phyloP scores from a whole-genome alignment of 2,329 filamentous ascomycete genomes.

The Cladosporium sp. region DNA sequence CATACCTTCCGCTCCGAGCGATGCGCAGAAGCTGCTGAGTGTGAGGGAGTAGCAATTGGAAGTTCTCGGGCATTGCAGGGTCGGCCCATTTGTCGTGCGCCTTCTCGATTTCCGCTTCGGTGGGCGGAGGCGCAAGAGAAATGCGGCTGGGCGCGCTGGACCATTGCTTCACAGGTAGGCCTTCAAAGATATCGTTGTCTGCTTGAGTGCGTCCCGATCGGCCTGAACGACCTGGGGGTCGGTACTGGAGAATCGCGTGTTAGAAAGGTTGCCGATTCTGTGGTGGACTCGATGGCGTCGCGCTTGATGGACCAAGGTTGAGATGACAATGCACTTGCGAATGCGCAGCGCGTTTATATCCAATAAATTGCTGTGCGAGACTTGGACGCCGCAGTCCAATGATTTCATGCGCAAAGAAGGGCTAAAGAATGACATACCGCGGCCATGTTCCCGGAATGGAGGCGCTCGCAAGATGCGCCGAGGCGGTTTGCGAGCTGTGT shows the following conservation, averaged over 20 bases:
- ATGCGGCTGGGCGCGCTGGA: conserved; percentile 45
- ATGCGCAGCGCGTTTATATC: no score
- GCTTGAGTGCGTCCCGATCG: conserved; percentile 52
- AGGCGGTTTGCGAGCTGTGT: no score
- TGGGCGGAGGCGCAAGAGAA: conserved; percentile 26
- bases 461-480: background rate
- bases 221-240: conserved; percentile 51
- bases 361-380: no score
- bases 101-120: conserved; percentile 18
- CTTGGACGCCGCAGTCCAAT: background rate
- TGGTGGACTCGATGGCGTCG: no score
- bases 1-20: conserved; percentile 60
- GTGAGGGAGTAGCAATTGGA: conserved; percentile 66
- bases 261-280: background rate
- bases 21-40: conserved; percentile 78
- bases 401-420: background rate
- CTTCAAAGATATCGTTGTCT: conserved; percentile 63
- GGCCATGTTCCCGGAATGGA: conserved; percentile 5
- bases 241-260: conserved; percentile 40
- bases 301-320: no score
- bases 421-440: conserved; percentile 4
- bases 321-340: no score
- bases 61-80: conserved; percentile 83
- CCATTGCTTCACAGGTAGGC: conserved; percentile 88
- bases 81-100: conserved; percentile 70